Percentiles rank a stretch among this genome's conserved stretches.
These are phyloP conservation scores for Tetrapyrgos nigripes DNA, from an alignment of 1,284 basidiomycete genomes.

Conservation along the genomic window DNA sequence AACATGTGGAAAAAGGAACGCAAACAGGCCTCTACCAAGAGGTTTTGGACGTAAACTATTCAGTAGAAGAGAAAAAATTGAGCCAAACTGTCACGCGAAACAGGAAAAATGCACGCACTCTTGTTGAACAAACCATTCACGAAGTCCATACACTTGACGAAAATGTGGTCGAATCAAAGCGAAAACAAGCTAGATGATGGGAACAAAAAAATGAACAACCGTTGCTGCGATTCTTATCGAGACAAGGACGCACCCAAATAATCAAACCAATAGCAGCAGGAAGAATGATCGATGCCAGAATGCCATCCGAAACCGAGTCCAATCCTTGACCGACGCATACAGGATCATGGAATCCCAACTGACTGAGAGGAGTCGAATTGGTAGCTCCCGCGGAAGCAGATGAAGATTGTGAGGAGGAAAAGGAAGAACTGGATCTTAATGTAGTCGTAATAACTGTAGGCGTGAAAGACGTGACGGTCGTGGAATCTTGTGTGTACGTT, in stretches of 20 bases:
- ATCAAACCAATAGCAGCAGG: conserved; percentile 62
- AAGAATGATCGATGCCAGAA: conserved; percentile 63
- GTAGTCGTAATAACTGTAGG: conserved; percentile 39
- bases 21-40: conserved; percentile 61
- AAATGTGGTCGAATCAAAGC: conserved; percentile 70
- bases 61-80: conserved; percentile 11
- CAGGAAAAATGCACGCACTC: conserved; percentile 52
- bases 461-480: conserved; percentile 51
- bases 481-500: conserved; percentile 45
- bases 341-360: conserved; percentile 26
- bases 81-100: background rate
- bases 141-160: conserved; percentile 70
- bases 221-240: conserved; percentile 4
- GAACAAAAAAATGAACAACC: conserved; percentile 4
- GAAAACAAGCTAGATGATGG: conserved; percentile 58
- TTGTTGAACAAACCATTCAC: conserved; percentile 78
- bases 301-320: conserved; percentile 67
- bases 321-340: conserved; percentile 70
- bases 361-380: conserved; percentile 31
- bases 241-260: conserved; percentile 62
- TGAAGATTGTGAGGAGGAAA: conserved; percentile 25
- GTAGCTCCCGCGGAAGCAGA: conserved; percentile 14
- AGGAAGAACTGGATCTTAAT: conserved; percentile 28
- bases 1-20: conserved; percentile 73
- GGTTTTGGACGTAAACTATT: conserved; percentile 68